phyloP scores from a whole-genome alignment of 805 yeast genomes.

The Yarrowia sp. region DNA sequence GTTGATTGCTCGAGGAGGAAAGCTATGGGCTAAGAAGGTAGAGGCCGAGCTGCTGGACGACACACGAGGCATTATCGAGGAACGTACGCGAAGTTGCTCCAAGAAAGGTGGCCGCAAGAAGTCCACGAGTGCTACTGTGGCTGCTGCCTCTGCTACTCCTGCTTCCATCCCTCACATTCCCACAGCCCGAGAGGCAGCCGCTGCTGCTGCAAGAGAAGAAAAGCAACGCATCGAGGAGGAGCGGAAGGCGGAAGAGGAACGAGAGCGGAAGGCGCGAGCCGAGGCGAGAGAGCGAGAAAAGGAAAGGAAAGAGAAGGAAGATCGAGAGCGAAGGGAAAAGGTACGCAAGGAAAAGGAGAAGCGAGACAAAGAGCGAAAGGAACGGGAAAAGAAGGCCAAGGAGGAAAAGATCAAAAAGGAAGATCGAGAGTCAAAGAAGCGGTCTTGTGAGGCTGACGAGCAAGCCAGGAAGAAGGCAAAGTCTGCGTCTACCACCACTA shows the following conservation, averaged over 20 bases:
- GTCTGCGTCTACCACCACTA: neutral
- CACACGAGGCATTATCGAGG: constrained; percentile 35
- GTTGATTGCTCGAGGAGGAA: constrained; percentile 43
- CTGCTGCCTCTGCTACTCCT: constrained; percentile 1
- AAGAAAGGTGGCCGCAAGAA: constrained; percentile 22
- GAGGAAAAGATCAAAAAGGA: constrained; percentile 18
- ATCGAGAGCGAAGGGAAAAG: neutral
- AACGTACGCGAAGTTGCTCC: constrained; percentile 31
- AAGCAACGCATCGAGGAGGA: constrained; percentile 28
- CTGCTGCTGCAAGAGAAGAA: constrained; percentile 24
- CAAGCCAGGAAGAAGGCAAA: neutral
- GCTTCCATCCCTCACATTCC: constrained; percentile 2
- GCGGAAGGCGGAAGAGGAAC: constrained; percentile 24
- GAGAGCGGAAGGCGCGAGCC: constrained; percentile 26
- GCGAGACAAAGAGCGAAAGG: constrained; percentile 15
- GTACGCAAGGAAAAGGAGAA: constrained; percentile 19
- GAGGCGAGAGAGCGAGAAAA: constrained; percentile 26
- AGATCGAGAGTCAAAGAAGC: constrained; percentile 1
- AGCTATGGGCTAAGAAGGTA: constrained; percentile 55
- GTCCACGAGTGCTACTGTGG: neutral
- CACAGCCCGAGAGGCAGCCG: constrained; percentile 25
- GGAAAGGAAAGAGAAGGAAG: constrained; percentile 28
- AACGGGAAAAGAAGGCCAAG: neutral
- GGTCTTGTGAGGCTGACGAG: neutral
- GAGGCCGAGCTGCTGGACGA: constrained; percentile 66